Base-by-base conservation (phyloP, 2,329 filamentous ascomycete genomes). In the Fusarium compactum region DNA sequence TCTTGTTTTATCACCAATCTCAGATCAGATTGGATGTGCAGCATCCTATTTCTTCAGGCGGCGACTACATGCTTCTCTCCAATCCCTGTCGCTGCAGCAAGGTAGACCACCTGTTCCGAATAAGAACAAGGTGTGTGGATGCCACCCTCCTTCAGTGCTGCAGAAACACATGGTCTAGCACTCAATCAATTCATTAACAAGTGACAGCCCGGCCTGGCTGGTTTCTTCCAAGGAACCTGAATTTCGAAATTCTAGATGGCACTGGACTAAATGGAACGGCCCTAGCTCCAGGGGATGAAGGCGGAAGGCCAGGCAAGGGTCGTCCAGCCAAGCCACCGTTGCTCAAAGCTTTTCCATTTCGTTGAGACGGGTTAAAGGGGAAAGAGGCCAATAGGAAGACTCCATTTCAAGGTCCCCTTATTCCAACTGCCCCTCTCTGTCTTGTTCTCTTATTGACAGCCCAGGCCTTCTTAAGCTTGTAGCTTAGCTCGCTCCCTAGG, bases 261-360 rank as follows among this genome's bases (percentile, higher is more conserved):
- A 29, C 64, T 65, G 40, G 52, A 64, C 46, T 47, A 34, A 24
- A 44, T 63, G 27, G 46, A 40, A 41, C 40, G 58, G 38, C 40
- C 44, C 41, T 62, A 70, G 67, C 61, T 70, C 56, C 67, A 70
- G 61, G 67, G 66, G 65, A 60, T 27, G 45, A 46, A 57, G 18
- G 40, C 34, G 18, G 29, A 41, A 46, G 59, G 50, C 48, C 45
- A 34, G 16, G 10, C 48, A n/a, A 51, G 48, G 48, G 48, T 52
- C 48, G 32, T 44, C 41, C 16, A 27, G 44, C 24, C 48, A 59
- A 68, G 58, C 64, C 65, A 67, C 65, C 52, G 52, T 67, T 68
- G 58, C 59, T 51, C 66, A 69, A 53, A 57, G 65, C 65, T 59
- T 68, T 55, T 56, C 41, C 45, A 65, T 69, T 66, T 69, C 67